Base-by-base conservation (phyloP, 2,329 filamentous ascomycete species). In the Alternaria longipes region DNA sequence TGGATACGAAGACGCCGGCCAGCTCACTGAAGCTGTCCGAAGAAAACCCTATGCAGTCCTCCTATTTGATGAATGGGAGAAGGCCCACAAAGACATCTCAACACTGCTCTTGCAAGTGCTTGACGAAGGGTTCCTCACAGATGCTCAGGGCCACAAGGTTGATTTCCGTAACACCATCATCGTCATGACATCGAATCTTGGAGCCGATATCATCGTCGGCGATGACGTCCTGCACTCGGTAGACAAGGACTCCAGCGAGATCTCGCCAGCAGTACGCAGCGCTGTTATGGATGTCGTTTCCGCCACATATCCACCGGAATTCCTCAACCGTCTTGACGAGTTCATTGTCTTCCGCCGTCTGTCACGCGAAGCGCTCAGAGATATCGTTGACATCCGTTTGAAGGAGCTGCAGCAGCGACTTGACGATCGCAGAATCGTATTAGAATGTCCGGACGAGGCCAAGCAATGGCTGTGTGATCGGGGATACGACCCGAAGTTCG, bases 81-180 rank as follows among this genome's bases (percentile, higher is more conserved):
- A 99, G 78, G 95, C 94, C 0, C 95, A 98, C 76, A 90, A 92
- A 55, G 95, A 99, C 71, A 97, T 98, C 67, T 96, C 93, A 0
- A 91, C 94, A 0, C 84, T 99, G 3, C 86, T 99, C 4, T 86
- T 99, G 4, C 95, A 98, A 79, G 94, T 98, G 0, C 87, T 99
- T 0, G 95, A 98, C 74, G 95, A 98, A 78, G 95, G 95, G 3
- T 97, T 95, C 82, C 86, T 99, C 51, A 98, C 94, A 0, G 95
- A 98, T 76, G 89, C 93, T 0, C 94, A 98, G 80, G 95, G 95
- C 32, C 94, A 97, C 83, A 97, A 95, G 79, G 91, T 99, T 61
- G 95, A 98, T 77, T 98, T 98, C 84, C 87, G 91, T 63, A 98
- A 97, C 80, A 97, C 94, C 8, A 91, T 98, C 72, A 97, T 98